A percentile compares a stretch with the other conserved stretches of the same genome.
Evolutionary conservation across 1,284 basidiomycete species (phyloP).

Genomic region (Leccinum subrobustum): DNA sequence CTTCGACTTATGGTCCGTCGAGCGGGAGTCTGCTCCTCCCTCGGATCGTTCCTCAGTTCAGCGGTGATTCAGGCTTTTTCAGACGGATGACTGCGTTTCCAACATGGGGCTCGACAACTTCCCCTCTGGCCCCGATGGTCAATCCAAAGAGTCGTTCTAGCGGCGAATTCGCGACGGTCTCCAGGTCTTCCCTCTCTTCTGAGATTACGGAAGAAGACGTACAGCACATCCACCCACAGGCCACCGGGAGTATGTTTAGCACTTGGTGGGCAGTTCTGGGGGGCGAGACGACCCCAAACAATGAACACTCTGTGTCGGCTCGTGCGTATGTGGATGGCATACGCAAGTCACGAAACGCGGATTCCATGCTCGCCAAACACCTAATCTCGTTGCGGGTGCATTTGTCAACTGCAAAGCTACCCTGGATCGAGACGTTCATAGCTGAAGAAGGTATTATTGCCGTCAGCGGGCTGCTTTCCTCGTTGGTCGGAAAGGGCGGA

Average conservation of each 20-base stretch:
- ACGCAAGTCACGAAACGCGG: no score
- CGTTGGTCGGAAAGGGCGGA: slow-evolving; percentile 61
- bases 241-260: slow-evolving; percentile 72
- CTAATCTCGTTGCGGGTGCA: slow-evolving; percentile 85
- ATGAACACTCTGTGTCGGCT: slow-evolving; percentile 47
- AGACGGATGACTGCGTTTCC: slow-evolving; percentile 69
- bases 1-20: no score
- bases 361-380: slow-evolving; percentile 77
- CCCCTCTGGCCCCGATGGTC: slow-evolving; percentile 31
- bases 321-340: slow-evolving; percentile 67
- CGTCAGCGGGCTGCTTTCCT: slow-evolving; percentile 55
- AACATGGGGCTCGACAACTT: slow-evolving; percentile 52
- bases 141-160: slow-evolving; percentile 37
- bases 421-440: slow-evolving; percentile 81
- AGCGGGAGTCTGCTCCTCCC: no score
- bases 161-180: slow-evolving; percentile 37
- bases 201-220: slow-evolving; percentile 37
- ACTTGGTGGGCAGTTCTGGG: slow-evolving; percentile 72
- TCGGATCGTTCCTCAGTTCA: slow-evolving; percentile 64
- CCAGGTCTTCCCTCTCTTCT: slow-evolving; percentile 15
- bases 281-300: slow-evolving; percentile 40
- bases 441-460: slow-evolving; percentile 66
- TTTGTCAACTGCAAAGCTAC: slow-evolving; percentile 77
- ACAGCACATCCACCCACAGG: slow-evolving; percentile 57
- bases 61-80: slow-evolving; percentile 65